Evolutionary conservation across 164 flowering plant species (phyloP), one percentile per base, ranked within the genome.

Genomic region (Vitis rotundifolia): DNA sequence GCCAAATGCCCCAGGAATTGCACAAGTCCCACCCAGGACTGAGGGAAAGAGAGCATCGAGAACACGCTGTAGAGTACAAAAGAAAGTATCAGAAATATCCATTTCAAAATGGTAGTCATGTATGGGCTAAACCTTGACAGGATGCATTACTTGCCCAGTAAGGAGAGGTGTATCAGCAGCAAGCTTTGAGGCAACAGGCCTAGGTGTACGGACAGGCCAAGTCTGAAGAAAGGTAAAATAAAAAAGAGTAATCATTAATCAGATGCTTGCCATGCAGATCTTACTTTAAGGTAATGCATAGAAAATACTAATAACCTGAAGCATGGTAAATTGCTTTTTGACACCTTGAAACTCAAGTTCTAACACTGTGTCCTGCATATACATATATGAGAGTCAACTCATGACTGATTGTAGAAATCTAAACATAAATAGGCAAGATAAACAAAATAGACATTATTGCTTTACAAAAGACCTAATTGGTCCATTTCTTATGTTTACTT

Each of bases 11-110:
- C 99, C 98, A 76, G 99, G 99, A 59, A 96, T 96, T 67, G 99
- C 99, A 92, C 99, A 96, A 76, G 99, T 96, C 49, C 99, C 99
- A 70, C 99, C 97, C 84, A 93, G 98, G 74, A 96, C 99, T 49
- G 99, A 96, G 37, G 99, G 99, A 84, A 96, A 96, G 59, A 96
- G 92, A 51, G 99, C 99, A 88, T 96, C 98, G 73, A 96, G 99
- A 73, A 96, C 99, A 82, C 99, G 95, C 99, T 96, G 26, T 22
- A 22, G 88, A 62, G 13, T 69, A 37, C 10, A 63, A 68, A 69
- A 54, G 12, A 64, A 64, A 68, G 29, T 22, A 52, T 81, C 61
- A 80, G 71, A 13, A 72, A 49, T 16, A 55, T 18, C 18, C 11
- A 68, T 10, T 52, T 56, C 26, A 48, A 14, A n/a, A 37, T 9